These are phyloP conservation scores for Fragaria vesca DNA, from an alignment of 306 rosid genomes.

Conservation along the genomic window DNA sequence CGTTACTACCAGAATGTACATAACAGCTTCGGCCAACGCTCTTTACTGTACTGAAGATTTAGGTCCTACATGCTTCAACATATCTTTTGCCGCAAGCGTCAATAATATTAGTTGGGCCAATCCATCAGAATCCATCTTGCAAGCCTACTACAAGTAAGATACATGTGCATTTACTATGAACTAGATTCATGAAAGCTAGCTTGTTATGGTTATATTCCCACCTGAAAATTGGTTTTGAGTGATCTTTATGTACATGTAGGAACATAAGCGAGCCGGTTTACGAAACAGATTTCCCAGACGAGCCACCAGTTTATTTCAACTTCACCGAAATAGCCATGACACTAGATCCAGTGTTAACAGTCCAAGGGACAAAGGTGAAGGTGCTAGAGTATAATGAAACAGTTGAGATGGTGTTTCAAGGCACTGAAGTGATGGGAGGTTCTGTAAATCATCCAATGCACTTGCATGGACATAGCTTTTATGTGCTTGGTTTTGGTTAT, in stretches of 20 bases:
- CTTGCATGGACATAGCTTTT: constrained; percentile 18
- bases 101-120: neutral
- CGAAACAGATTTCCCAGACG: constrained; percentile 1
- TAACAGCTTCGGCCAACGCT: neutral
- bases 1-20: neutral
- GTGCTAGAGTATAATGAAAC: constrained; percentile 11
- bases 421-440: neutral
- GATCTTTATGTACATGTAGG: neutral
- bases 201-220: neutral
- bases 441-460: constrained; percentile 14
- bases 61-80: neutral
- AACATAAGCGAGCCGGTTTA: constrained; percentile 9
- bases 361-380: constrained; percentile 7
- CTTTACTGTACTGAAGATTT: neutral
- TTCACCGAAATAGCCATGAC: neutral
- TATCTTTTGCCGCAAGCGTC: neutral
- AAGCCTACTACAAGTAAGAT: constrained; percentile 10
- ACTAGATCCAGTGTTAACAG: neutral
- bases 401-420: constrained; percentile 23
- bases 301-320: neutral
- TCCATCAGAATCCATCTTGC: neutral
- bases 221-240: neutral
- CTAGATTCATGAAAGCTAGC: neutral
- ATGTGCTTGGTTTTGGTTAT: neutral
- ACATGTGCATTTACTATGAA: neutral